phyloP scores from a whole-genome alignment of 2,329 filamentous ascomycete species.

The Graphium sp. region DNA sequence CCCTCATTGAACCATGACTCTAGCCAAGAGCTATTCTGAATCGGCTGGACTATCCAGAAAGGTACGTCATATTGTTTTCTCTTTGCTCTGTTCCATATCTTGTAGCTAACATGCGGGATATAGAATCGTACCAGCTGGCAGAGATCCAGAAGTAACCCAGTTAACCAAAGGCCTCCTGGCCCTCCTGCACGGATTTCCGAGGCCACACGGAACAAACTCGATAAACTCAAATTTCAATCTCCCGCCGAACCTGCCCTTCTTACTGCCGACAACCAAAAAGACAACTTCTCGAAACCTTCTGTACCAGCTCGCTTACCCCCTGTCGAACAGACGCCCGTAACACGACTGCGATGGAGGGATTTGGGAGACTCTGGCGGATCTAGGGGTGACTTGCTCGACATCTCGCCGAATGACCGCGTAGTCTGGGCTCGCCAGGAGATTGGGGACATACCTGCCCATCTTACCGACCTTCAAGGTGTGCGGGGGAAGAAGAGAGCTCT shows the following conservation, averaged over 20 bases:
- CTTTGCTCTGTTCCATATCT: not conserved
- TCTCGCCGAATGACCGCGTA: slow-evolving; percentile 7
- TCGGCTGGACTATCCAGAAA: too few species aligned
- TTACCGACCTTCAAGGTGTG: slow-evolving; percentile 6
- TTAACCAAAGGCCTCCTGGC: slow-evolving; percentile 16
- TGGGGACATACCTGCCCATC: slow-evolving; percentile 5
- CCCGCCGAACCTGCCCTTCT: slow-evolving; percentile 10
- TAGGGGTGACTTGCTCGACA: slow-evolving; percentile 5
- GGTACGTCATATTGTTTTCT: too few species aligned
- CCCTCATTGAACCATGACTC: too few species aligned
- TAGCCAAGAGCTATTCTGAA: too few species aligned
- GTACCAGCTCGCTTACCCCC: too few species aligned
- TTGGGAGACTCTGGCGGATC: slow-evolving; percentile 3
- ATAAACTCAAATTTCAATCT: slow-evolving; percentile 35
- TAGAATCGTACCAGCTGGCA: slow-evolving; percentile 30
- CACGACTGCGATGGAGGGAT: too few species aligned
- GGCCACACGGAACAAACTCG: slow-evolving; percentile 42
- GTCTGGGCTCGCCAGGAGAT: slow-evolving; percentile 4
- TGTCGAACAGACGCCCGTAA: too few species aligned
- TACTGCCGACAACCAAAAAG: slow-evolving; percentile 8
- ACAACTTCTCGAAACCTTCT: slow-evolving; percentile 4
- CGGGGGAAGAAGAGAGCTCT: slow-evolving; percentile 41
- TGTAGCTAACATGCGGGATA: slow-evolving; percentile 4
- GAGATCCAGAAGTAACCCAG: slow-evolving; percentile 33
- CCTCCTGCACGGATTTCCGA: slow-evolving; percentile 33